Conservation (phyloP, 352 stramenopile genomes). For the Pythium myriotylum region DNA sequence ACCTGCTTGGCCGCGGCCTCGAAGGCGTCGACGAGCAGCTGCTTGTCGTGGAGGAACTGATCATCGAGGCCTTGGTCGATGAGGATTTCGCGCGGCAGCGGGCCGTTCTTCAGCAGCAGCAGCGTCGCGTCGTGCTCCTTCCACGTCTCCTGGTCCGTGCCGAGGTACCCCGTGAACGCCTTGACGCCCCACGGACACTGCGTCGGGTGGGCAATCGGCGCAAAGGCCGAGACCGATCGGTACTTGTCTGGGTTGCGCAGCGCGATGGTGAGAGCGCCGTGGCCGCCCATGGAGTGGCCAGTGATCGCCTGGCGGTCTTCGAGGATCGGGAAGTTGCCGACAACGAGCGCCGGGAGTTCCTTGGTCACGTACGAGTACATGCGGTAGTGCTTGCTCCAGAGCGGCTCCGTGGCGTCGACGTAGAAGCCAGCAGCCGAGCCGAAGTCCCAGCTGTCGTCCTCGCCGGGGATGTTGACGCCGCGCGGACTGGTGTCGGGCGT, state of each 20-base stretch:
- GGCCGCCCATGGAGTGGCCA: conserved; percentile 98
- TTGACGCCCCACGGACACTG: conserved; percentile 98
- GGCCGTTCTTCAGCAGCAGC: conserved; percentile 75
- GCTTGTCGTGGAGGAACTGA: conserved; percentile 87
- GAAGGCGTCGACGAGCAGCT: conserved; percentile 92
- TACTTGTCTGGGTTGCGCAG: conserved; percentile 90
- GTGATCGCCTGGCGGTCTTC: conserved; percentile 91
- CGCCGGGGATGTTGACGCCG: conserved; percentile 87
- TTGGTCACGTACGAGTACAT: conserved; percentile 98
- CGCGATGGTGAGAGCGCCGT: conserved; percentile 95
- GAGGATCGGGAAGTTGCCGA: conserved; percentile 82
- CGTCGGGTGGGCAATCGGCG: conserved; percentile 96
- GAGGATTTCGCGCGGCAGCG: conserved; percentile 75
- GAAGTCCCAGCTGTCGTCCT: conserved; percentile 97
- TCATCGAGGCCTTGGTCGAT: conserved; percentile 92
- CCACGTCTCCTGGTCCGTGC: conserved; percentile 85
- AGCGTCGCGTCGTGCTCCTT: conserved; percentile 93
- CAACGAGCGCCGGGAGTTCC: conserved; percentile 93
- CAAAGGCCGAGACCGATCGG: conserved; percentile 95
- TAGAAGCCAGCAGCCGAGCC: conserved; percentile 97
- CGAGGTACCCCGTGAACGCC: conserved; percentile 97
- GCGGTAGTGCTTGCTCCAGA: conserved; percentile 93
- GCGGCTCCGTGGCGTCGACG: conserved; percentile 94
- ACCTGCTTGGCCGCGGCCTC: conserved; percentile 80
- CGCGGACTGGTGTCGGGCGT: conserved; percentile 96